Base-by-base conservation (phyloP, 345 rosid species). In the Eucalyptus marginata region DNA sequence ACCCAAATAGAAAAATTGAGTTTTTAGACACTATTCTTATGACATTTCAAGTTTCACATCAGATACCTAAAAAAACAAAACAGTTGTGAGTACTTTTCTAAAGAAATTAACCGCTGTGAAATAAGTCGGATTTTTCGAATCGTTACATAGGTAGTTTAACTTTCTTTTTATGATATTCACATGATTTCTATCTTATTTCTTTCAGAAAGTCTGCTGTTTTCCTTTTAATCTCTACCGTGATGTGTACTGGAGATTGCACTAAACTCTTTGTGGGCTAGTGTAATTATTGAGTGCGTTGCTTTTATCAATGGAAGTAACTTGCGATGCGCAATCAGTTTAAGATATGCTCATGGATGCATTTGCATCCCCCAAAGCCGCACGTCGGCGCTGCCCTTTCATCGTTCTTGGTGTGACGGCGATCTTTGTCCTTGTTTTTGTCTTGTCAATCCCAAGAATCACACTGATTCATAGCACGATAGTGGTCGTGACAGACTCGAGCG, bases 71-170 rank as follows among this genome's bases (percentile, higher is more conserved):
- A 51, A 17, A 22, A 54, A 2, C 1, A 22, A 20, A 16, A 31
- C 1, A 16, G 4, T 31, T 4, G 43, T 0, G 1, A 31, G 79
- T 66, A 66, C 20, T 66, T 16, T 68, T 68, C 43, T 16, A 4
- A 31, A 33, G 22, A 33, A 43, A 68, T 68, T 31, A 68, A 68
- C 7, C 1, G 0, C 0, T 6, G 0, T 31, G 22, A 68, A 0
- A 8, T 31, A 5, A 68, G 24, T 3, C 1, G 1, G 1, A 5
- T 68, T 31, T 5, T 66, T 66, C 2, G 6, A 1, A 29, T 66
- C 18, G 1, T 27, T 27, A 13, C 31, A 5, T 3, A 59, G 31
- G 8, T 13, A 59, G 68, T 59, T 59, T 27, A 27, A 27, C 68
- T 62, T 62, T 62, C 33, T 29, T 59, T n/a, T 62, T 6, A 27